Evolutionary conservation across 2,329 filamentous ascomycete species (phyloP).

Genomic region (Apiospora sp.): DNA sequence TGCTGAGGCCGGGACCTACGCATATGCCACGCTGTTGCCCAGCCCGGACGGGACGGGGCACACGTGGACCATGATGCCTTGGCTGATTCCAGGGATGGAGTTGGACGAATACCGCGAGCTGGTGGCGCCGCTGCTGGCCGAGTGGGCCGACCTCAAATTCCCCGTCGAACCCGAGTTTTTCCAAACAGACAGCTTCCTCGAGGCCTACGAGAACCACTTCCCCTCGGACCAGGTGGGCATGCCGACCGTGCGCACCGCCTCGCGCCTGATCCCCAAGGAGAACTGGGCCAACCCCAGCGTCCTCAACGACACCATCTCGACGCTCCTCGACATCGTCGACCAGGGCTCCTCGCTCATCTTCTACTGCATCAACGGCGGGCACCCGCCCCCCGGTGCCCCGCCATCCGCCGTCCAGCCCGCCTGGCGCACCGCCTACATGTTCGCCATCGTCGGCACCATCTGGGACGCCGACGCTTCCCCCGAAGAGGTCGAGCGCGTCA

Average conservation of each 20-base stretch:
- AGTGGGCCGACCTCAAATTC: constrained; percentile 38
- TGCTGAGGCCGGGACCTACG: constrained; percentile 39
- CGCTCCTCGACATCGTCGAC: constrained; percentile 41
- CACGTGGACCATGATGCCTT: constrained; percentile 41
- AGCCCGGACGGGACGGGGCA: constrained; percentile 28
- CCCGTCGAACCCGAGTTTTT: constrained; percentile 39
- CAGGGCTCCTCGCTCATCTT: constrained; percentile 41
- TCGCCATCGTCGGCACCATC: constrained; percentile 36
- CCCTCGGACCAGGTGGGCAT: constrained; percentile 43
- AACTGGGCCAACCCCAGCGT: constrained; percentile 43
- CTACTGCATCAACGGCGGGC: constrained; percentile 38
- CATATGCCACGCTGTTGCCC: constrained; percentile 21
- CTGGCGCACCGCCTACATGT: constrained; percentile 50
- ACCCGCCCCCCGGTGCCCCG: constrained; percentile 30
- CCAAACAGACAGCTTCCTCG: constrained; percentile 43
- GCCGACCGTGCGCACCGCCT: constrained; percentile 40
- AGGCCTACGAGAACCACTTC: constrained; percentile 45
- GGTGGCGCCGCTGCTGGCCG: constrained; percentile 39
- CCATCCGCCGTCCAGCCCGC: constrained; percentile 51
- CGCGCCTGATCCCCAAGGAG: constrained; percentile 46
- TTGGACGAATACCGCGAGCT: constrained; percentile 41
- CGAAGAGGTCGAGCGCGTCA: constrained; percentile 29
- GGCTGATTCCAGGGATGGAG: constrained; percentile 43
- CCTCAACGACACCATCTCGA: constrained; percentile 35
- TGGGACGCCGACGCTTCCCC: constrained; percentile 28